These are phyloP conservation scores for Arthrocladium fulminans DNA, from an alignment of 2,329 filamentous ascomycete species.

Conservation along the genomic window DNA sequence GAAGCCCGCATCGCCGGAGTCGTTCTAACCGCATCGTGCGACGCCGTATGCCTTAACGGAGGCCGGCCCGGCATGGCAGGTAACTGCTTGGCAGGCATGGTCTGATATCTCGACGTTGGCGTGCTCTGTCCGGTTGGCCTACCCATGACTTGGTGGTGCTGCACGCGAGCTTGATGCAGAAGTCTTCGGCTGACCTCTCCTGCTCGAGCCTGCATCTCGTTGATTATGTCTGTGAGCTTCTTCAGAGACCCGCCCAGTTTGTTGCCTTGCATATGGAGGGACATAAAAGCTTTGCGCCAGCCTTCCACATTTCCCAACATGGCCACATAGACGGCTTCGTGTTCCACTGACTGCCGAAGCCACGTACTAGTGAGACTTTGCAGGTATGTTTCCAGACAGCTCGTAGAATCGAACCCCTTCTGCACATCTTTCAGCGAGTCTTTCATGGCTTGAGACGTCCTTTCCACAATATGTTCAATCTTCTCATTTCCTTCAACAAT, in stretches of 20 bases:
- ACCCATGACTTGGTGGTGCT: slow-evolving; percentile 6
- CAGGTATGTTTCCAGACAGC: slow-evolving; percentile 69
- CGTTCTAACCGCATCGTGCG: slow-evolving; percentile 3
- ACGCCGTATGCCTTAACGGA: neutral
- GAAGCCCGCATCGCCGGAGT: neutral
- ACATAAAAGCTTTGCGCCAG: slow-evolving; percentile 73
- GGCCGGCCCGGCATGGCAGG: neutral
- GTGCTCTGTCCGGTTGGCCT: slow-evolving; percentile 3
- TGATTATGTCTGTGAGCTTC: slow-evolving; percentile 66
- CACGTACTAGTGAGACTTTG: slow-evolving; percentile 53
- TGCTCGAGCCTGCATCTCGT: slow-evolving; percentile 77
- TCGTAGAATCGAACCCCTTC: slow-evolving; percentile 66
- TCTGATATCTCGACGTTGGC: slow-evolving; percentile 3
- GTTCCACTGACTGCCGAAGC: slow-evolving; percentile 50
- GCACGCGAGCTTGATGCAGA: slow-evolving; percentile 6
- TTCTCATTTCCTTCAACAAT: slow-evolving; percentile 81
- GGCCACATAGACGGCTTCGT: slow-evolving; percentile 68
- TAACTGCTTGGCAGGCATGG: slow-evolving; percentile 1
- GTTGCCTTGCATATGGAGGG: slow-evolving; percentile 63
- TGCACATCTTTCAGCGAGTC: slow-evolving; percentile 70
- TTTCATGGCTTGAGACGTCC: slow-evolving; percentile 66
- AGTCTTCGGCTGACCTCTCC: slow-evolving; percentile 63
- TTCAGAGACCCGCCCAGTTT: slow-evolving; percentile 61
- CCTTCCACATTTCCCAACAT: slow-evolving; percentile 92
- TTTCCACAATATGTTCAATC: slow-evolving; percentile 79